Percentiles rank a stretch among this genome's conserved stretches.
Conservation (phyloP, 2,329 filamentous ascomycete species). For the Cercospora janseana region DNA sequence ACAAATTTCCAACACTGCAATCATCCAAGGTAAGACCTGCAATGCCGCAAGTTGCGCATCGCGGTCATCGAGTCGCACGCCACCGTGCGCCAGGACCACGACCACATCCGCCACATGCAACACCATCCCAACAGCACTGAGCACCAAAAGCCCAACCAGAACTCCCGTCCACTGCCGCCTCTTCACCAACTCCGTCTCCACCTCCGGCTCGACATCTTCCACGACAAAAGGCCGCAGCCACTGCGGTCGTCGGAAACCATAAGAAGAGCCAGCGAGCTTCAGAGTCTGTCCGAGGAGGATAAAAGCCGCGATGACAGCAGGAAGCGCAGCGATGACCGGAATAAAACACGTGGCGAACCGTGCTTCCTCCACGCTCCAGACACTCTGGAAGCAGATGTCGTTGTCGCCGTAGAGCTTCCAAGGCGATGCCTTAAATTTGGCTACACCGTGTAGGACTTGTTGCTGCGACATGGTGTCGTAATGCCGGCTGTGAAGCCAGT, state of each 20-base stretch:
- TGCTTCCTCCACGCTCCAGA: conserved; percentile 40
- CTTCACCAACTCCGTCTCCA: conserved; percentile 34
- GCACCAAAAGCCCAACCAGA: conserved; percentile 22
- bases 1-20: conserved; percentile 26
- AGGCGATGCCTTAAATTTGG: background rate
- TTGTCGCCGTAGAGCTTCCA: background rate
- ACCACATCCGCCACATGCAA: conserved; percentile 23
- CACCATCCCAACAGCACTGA: conserved; percentile 23
- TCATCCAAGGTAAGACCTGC: conserved; percentile 29
- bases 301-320: conserved; percentile 39
- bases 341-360: conserved; percentile 44
- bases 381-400: conserved; percentile 27
- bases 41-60: conserved; percentile 14
- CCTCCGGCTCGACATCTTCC: conserved; percentile 37
- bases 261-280: conserved; percentile 28
- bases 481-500: background rate
- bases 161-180: conserved; percentile 32
- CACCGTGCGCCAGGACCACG: background rate
- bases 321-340: conserved; percentile 41
- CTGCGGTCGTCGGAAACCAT: conserved; percentile 40
- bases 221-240: conserved; percentile 55
- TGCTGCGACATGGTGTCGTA: conserved; percentile 5
- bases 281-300: conserved; percentile 42
- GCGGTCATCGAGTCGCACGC: background rate
- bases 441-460: background rate